Evolutionary conservation across 257 asterid species (phyloP).

Genomic region (Handroanthus guayacan): DNA sequence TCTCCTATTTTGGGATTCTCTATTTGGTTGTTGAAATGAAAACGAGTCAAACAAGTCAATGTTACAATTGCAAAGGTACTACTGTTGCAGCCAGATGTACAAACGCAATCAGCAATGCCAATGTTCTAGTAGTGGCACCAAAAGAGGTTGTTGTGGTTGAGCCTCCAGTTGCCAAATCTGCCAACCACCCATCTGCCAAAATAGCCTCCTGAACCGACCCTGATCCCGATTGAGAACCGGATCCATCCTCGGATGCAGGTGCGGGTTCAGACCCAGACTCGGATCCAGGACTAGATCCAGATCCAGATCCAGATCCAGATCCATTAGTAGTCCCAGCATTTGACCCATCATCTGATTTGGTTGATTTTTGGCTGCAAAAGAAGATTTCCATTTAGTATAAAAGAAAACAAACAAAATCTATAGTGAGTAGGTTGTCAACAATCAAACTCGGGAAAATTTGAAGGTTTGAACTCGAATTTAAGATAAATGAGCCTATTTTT

Average conservation of each 20-base stretch:
- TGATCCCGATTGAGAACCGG: constrained; percentile 39
- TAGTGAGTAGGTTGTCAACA: not conserved
- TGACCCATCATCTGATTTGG: constrained; percentile 44
- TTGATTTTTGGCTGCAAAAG: constrained; percentile 49
- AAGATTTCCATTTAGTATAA: not conserved
- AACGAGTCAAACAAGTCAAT: not conserved
- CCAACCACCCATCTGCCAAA: constrained; percentile 78
- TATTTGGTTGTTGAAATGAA: not conserved
- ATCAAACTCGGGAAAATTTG: too few relatives aligned
- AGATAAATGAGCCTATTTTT: too few relatives aligned
- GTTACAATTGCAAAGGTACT: constrained; percentile 35
- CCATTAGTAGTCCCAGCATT: constrained; percentile 36
- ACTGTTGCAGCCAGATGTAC: constrained; percentile 40
- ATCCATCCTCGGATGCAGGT: constrained; percentile 21
- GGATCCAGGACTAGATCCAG: constrained; percentile 3
- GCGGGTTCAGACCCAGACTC: constrained; percentile 29
- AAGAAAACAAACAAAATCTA: not conserved
- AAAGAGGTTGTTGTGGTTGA: constrained; percentile 38
- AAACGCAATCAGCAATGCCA: constrained; percentile 35
- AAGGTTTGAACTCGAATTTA: too few relatives aligned
- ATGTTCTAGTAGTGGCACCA: constrained; percentile 24
- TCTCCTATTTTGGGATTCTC: not conserved
- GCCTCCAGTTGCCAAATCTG: constrained; percentile 72
- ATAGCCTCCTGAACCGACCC: constrained; percentile 61
- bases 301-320: not conserved